These are phyloP conservation scores for Trichomonas vaginalis DNA, from an alignment of 208 protist species.

Conservation along the genomic window DNA sequence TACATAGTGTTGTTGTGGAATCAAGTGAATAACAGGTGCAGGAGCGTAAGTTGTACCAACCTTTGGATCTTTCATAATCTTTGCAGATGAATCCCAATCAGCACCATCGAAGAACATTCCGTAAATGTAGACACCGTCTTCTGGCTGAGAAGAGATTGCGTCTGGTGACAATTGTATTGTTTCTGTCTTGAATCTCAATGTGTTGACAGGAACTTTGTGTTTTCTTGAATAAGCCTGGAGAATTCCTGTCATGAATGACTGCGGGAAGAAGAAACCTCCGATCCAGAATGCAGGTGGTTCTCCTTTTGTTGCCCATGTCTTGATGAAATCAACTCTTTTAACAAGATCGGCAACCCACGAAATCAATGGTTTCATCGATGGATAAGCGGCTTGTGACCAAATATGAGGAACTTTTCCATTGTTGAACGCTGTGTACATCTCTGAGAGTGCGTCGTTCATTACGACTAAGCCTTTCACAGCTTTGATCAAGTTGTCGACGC, in stretches of 20 bases:
- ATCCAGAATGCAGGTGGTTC: constrained; percentile 74
- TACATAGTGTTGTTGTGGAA: not conserved
- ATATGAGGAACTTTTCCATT: constrained; percentile 72
- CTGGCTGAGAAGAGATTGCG: constrained; percentile 31
- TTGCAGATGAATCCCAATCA: constrained; percentile 51
- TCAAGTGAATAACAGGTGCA: constrained; percentile 49
- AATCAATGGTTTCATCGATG: constrained; percentile 78
- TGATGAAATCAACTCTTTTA: constrained; percentile 70
- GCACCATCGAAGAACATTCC: constrained; percentile 83
- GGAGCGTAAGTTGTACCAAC: constrained; percentile 29
- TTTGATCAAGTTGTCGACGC: constrained; percentile 58
- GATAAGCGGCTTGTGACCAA: constrained; percentile 64
- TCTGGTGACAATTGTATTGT: constrained; percentile 48
- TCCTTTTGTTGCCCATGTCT: constrained; percentile 62
- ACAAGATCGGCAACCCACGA: constrained; percentile 82
- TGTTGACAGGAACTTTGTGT: constrained; percentile 79
- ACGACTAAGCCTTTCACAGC: constrained; percentile 81
- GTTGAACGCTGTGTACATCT: constrained; percentile 75
- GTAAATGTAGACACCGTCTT: constrained; percentile 76
- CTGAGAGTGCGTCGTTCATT: constrained; percentile 71
- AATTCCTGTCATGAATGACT: constrained; percentile 88
- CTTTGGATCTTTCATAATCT: constrained; percentile 22
- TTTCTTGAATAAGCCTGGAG: constrained; percentile 73
- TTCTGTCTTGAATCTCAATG: constrained; percentile 68
- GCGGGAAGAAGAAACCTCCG: constrained; percentile 87